phyloP scores from a whole-genome alignment of 495 filamentous ascomycete genomes.

The Hypoxylon subgilvum region DNA sequence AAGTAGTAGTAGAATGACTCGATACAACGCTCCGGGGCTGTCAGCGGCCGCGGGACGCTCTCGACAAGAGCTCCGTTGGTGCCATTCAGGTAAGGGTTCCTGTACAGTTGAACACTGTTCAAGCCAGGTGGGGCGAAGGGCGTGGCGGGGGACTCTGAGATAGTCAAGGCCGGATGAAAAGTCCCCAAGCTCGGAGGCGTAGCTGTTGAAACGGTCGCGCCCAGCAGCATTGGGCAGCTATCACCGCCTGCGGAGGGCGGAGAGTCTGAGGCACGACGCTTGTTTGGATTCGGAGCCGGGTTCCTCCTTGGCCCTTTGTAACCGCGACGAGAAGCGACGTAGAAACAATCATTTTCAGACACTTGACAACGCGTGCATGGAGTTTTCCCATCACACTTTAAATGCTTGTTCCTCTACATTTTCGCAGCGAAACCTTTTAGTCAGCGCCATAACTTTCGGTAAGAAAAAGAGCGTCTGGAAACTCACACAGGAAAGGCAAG shows the following conservation, averaged over 20 bases:
- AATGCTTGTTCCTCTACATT: constrained; percentile 54
- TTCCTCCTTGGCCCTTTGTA: constrained; percentile 56
- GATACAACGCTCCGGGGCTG: constrained; percentile 56
- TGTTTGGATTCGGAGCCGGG: constrained; percentile 55
- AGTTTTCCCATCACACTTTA: constrained; percentile 56
- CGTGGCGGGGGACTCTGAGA: constrained; percentile 48
- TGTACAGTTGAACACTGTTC: constrained; percentile 45
- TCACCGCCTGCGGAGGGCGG: constrained; percentile 45
- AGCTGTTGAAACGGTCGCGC: constrained; percentile 36
- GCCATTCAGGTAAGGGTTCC: constrained; percentile 46
- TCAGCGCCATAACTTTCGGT: constrained; percentile 1
- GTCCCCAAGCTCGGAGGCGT: constrained; percentile 37
- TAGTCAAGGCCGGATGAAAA: constrained; percentile 47
- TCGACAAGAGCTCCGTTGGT: constrained; percentile 40
- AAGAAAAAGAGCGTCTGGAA: neutral
- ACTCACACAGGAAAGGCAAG: constrained; percentile 58
- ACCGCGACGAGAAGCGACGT: constrained; percentile 58
- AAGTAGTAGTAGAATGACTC: constrained; percentile 69
- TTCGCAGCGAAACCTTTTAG: constrained; percentile 13
- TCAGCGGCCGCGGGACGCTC: constrained; percentile 41
- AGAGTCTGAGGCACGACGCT: constrained; percentile 57
- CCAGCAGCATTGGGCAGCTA: constrained; percentile 55
- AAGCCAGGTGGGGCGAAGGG: constrained; percentile 45
- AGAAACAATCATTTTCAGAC: constrained; percentile 53
- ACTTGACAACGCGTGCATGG: constrained; percentile 54